phyloP scores from a whole-genome alignment of 2,329 filamentous ascomycete genomes.

The Stenocarpella maydis region DNA sequence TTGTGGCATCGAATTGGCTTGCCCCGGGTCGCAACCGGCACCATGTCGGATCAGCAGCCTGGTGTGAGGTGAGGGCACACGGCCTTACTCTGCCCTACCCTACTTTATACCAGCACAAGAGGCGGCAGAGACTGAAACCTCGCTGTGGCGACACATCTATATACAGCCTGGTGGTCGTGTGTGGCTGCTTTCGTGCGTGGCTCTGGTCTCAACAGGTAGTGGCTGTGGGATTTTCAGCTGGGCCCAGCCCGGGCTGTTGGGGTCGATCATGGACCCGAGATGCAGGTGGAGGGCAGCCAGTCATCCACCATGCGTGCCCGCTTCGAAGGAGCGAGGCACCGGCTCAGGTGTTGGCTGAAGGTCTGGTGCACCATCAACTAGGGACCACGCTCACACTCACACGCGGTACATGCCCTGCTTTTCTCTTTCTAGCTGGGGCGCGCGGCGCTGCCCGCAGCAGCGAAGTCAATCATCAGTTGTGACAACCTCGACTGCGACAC shows the following conservation, averaged over 20 bases:
- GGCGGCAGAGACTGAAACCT: conserved; percentile 9
- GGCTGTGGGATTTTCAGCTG: conserved; percentile 34
- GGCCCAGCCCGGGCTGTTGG: conserved; percentile 24
- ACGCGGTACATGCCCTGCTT: conserved; percentile 7
- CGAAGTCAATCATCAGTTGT: conserved; percentile 10
- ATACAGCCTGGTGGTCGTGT: conserved; percentile 11
- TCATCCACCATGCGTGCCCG: background rate
- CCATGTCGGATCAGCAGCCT: conserved; percentile 13
- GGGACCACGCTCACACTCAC: background rate
- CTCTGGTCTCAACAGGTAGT: conserved; percentile 12
- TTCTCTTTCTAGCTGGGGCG: conserved; percentile 20
- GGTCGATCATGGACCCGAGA: conserved; percentile 6
- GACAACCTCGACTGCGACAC: conserved; percentile 10
- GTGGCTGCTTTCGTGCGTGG: conserved; percentile 24
- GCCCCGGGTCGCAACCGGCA: conserved; percentile 1
- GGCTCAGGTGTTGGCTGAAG: conserved; percentile 9
- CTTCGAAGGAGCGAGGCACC: conserved; percentile 13
- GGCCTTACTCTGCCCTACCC: no score
- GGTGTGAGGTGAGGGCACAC: background rate
- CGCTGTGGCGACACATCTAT: conserved; percentile 12
- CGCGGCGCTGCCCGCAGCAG: conserved; percentile 9
- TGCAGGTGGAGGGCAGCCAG: conserved; percentile 12
- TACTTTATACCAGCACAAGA: background rate
- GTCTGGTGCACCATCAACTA: conserved; percentile 21
- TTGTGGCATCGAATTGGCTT: conserved; percentile 10